Evolutionary conservation across 495 filamentous ascomycete species (phyloP), one percentile per base, ranked within the genome.

Genomic region (Aspergillus cavernicola): DNA sequence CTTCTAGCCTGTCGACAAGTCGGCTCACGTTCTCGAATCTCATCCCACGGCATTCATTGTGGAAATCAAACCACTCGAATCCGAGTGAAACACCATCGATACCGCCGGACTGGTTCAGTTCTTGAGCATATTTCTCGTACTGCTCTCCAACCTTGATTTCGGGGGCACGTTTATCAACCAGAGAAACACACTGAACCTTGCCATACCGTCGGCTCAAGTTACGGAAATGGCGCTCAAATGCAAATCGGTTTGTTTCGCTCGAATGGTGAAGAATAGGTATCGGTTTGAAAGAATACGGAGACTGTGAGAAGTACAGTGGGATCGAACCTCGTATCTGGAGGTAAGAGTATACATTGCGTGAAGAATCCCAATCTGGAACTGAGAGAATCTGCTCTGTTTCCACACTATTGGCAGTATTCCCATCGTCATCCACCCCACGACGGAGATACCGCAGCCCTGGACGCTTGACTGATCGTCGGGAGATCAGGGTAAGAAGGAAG

Each of bases 61-160:
- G 92, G 63, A 97, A 97, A 59, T 97, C 93, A 53, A 97, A 97
- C 93, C 93, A 97, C 65, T 92, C 90, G 59, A 93, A 90, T 1
- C 71, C 77, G 26, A 93, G 67, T n/a, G 64, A 64, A 2, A 70
- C 65, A 19, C 71, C 79, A 41, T 81, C 76, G 26, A 80, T 72
- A 0, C 77, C 76, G 4, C 75, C 71, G 26, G 80, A 72, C n/a
- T 84, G 69, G 53, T 91, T 91, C 32, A 93, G 68, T 13, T 67
- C 63, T 18, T 80, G 63, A 0, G 82, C 77, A 46, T 79, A 81
- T 48, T 80, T 75, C 59, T 93, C 80, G 61, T 90, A 97, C 53
- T 83, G 77, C 39, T 85, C 80, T 18, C 90, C 92, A 13, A 97
- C 76, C 39, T 85, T 82, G 22, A 82, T 69, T 70, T 97, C 92